These are phyloP conservation scores for Cercophora scortea DNA, from an alignment of 495 filamentous ascomycete species.

Conservation along the genomic window DNA sequence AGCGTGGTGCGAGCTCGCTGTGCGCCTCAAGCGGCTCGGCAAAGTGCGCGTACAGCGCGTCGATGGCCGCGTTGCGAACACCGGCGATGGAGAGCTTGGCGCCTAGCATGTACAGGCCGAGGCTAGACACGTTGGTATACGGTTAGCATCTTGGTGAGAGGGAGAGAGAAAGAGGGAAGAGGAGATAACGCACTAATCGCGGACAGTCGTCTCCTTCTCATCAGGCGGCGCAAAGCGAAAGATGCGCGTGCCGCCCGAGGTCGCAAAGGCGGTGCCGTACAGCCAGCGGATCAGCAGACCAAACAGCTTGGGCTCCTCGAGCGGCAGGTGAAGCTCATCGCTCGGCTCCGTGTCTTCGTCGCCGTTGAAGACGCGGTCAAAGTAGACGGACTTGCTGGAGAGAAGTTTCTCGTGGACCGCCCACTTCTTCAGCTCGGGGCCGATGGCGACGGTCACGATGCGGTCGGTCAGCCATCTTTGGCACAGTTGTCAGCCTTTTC, in stretches of 20 bases:
- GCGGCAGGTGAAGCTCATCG: conserved; percentile 9
- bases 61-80: conserved; percentile 8
- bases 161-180: background rate
- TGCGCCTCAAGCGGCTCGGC: background rate
- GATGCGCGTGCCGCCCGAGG: conserved; percentile 1
- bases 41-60: conserved; percentile 10
- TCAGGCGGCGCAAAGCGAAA: conserved; percentile 15
- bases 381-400: conserved; percentile 13
- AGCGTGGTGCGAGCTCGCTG: background rate
- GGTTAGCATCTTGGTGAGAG: background rate
- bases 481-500: background rate
- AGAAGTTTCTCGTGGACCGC: conserved; percentile 21
- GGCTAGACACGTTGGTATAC: background rate
- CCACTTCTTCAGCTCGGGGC: conserved; percentile 7
- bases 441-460: conserved; percentile 14
- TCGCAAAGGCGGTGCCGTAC: conserved; percentile 17
- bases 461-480: conserved; percentile 15
- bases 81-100: conserved; percentile 12
- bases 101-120: conserved; percentile 21
- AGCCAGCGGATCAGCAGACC: conserved; percentile 19
- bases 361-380: conserved; percentile 9
- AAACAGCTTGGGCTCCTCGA: conserved; percentile 15
- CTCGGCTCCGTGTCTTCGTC: background rate
- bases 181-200: conserved; percentile 18
- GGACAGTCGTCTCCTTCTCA: conserved; percentile 2